Conservation (phyloP, 139 green algal genomes). For the Chlorella sp. region DNA sequence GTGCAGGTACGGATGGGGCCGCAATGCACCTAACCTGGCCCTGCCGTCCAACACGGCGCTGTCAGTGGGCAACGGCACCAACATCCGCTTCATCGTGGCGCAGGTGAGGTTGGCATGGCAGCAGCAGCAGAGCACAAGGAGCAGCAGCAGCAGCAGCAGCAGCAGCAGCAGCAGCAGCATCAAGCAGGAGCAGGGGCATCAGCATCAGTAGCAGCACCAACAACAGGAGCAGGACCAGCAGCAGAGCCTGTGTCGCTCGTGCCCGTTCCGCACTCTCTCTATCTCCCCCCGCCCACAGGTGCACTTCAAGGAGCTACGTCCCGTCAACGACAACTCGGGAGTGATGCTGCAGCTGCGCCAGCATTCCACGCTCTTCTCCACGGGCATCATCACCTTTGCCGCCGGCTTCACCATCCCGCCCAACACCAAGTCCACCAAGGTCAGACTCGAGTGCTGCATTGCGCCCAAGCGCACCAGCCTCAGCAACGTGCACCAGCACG, state of each 20-base stretch:
- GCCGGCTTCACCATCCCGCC: constrained; percentile 63
- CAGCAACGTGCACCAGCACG: no score
- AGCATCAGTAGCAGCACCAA: no score
- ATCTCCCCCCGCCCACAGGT: constrained; percentile 42
- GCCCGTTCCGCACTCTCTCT: no score
- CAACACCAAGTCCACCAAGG: constrained; percentile 3
- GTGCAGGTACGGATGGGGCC: constrained; percentile 74
- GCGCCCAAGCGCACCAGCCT: no score
- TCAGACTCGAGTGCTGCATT: neutral
- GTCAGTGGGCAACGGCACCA: constrained; percentile 46
- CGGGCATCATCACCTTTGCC: constrained; percentile 65
- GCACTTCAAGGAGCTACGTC: constrained; percentile 53
- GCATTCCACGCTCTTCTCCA: constrained; percentile 39
- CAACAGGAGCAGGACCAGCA: no score
- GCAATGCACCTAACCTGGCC: constrained; percentile 56
- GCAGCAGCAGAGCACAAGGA: no score
- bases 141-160: no score
- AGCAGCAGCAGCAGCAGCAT: no score
- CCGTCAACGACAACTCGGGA: constrained; percentile 50
- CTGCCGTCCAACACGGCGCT: constrained; percentile 63
- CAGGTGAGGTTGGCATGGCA: no score
- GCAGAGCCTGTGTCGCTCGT: no score
- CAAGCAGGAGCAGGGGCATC: no score
- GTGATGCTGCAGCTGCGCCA: constrained; percentile 49
- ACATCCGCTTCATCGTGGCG: constrained; percentile 53